Evolutionary conservation across 768 basidiomycete genomes (phyloP), one percentile per base, ranked within the genome.

Genomic region (Boletus vermiculosoides): DNA sequence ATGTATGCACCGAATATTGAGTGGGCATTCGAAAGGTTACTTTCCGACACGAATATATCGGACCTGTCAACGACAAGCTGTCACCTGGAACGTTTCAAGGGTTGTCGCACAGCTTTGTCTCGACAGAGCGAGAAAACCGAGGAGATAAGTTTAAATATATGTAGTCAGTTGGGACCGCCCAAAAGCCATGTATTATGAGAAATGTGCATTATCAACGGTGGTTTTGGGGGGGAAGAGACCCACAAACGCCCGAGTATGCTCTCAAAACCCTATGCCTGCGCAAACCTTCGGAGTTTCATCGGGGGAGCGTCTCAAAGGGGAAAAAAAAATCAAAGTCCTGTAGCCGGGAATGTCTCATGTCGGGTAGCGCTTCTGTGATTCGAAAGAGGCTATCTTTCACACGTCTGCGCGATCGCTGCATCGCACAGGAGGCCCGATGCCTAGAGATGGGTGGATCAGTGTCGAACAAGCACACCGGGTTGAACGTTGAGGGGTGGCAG

Each of bases 31-130:
- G 50, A 48, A 44, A 36, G 42, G 42, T 15, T 40, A 25, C 36
- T n/a, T 57, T 45, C 18, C 5, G 45, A 61, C 44, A 49, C 52
- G 62, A 33, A 42, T 5, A 33, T 45, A 36, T 62, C 59, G 41
- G 63, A 58, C 5, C 15, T 60, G 58, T 56, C 59, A 56, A 52
- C 42, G 51, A 42, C 28, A 9, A 3, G 52, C 18, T 54, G 55
- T 55, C 60, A 58, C 3, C 9, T 48, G 48, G 44, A 20, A 39
- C 18, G 66, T 66, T 65, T 65, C 64, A 67, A 57, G n/a, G 46
- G 11, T 18, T 53, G 52, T 57, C 41, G 36, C 16, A 37, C 54
- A 63, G 64, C 55, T 22, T 59, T 56, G 45, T 58, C 25, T 46
- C 39, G 36, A 51, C 1, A 30, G n/a, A 31, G 46, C 45, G 45